A percentile compares a stretch with the other conserved stretches of the same genome.
phyloP scores from a whole-genome alignment of 305 asterid genomes.

The Solanum hybrid region DNA sequence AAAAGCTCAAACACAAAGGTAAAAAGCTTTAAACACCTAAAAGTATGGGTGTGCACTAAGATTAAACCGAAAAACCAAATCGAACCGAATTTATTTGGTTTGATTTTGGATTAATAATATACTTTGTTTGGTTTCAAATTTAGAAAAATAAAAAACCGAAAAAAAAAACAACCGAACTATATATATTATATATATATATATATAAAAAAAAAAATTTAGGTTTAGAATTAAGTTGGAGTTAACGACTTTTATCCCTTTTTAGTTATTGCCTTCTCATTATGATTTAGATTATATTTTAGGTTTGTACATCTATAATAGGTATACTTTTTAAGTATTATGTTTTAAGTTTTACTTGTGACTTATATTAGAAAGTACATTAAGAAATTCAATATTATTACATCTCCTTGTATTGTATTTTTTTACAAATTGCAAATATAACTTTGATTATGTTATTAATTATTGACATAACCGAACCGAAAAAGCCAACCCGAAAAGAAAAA shows the following conservation, averaged over 20 bases:
- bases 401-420: background rate
- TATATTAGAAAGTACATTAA: background rate
- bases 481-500: background rate
- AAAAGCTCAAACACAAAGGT: background rate
- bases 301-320: background rate
- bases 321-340: background rate
- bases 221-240: background rate
- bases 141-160: background rate
- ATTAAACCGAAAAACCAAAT: background rate
- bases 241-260: background rate
- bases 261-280: background rate
- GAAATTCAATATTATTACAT: background rate
- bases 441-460: background rate
- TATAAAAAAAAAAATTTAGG: background rate
- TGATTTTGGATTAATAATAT: background rate
- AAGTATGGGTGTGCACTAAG: background rate
- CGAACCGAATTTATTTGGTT: background rate
- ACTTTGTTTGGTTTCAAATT: background rate
- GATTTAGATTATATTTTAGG: background rate
- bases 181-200: too few species aligned
- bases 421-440: background rate
- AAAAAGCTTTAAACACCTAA: background rate
- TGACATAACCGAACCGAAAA: background rate
- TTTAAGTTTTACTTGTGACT: background rate
- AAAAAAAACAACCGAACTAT: background rate